A percentile compares a stretch with the other conserved stretches of the same genome.
Evolutionary conservation across 129 eudicot genomes (phyloP).

Genomic region (Glebionis coronaria): DNA sequence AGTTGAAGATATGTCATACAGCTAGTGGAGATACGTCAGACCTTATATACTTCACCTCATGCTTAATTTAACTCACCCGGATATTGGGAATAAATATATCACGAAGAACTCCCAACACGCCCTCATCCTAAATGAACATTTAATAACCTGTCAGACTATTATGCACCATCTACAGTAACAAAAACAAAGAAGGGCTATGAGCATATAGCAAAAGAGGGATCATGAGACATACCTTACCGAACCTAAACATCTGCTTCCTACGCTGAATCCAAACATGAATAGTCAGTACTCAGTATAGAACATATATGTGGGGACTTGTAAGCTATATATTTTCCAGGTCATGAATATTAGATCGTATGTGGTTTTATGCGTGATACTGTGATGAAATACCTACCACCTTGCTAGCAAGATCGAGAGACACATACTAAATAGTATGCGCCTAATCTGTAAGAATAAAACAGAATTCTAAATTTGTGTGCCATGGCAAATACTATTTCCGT

Average conservation of each 20-base stretch:
- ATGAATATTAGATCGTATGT: background rate
- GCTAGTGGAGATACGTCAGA: background rate
- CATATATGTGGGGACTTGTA: background rate
- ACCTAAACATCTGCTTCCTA: constrained; percentile 30
- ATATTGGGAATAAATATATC: constrained; percentile 75
- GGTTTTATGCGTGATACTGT: background rate
- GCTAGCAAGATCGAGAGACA: background rate
- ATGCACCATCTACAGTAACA: constrained; percentile 4
- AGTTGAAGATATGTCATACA: background rate
- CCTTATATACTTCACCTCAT: constrained; percentile 1
- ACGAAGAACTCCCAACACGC: constrained; percentile 65
- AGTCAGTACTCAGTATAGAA: constrained; percentile 14
- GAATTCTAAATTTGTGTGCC: background rate
- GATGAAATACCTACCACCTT: background rate
- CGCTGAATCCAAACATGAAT: constrained; percentile 43
- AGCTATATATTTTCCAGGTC: background rate
- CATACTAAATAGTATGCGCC: background rate
- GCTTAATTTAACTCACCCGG: constrained; percentile 54
- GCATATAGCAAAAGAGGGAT: constrained; percentile 4
- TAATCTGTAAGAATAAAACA: background rate
- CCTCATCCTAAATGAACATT: constrained; percentile 56
- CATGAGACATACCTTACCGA: constrained; percentile 25
- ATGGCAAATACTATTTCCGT: constrained; percentile 6
- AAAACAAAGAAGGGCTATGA: constrained; percentile 10
- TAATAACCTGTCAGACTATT: background rate